phyloP scores from a whole-genome alignment of 306 rosid species.

The barrel medic (Medicago truncatula) region MtrunA17r5.0-ANR NC_053042.1:49718001-49718500 shows the following conservation, averaged over 20 bases:
- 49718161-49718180: slow-evolving; percentile 83
- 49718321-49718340: too few species aligned
- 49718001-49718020: slow-evolving; percentile 52
- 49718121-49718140: slow-evolving; percentile 8
- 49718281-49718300: too few species aligned
- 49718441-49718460: too few species aligned
- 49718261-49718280: background rate
- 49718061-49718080: slow-evolving; percentile 84
- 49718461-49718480: slow-evolving; percentile 51
- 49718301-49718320: too few species aligned
- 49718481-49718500: slow-evolving; percentile 99
- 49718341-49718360: too few species aligned
- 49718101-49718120: slow-evolving; percentile 38
- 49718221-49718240: slow-evolving; percentile 88
- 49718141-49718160: slow-evolving; percentile 69
- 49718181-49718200: slow-evolving; percentile 83
- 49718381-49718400: background rate
- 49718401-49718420: too few species aligned
- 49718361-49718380: background rate
- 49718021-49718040: slow-evolving; percentile 45
- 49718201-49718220: slow-evolving; percentile 98
- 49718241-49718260: slow-evolving; percentile 61
- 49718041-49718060: slow-evolving; percentile 85
- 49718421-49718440: background rate
- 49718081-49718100: slow-evolving; percentile 5